These are phyloP conservation scores for Sclerotinia glacialis DNA, from an alignment of 2,329 filamentous ascomycete genomes.

Conservation along the genomic window DNA sequence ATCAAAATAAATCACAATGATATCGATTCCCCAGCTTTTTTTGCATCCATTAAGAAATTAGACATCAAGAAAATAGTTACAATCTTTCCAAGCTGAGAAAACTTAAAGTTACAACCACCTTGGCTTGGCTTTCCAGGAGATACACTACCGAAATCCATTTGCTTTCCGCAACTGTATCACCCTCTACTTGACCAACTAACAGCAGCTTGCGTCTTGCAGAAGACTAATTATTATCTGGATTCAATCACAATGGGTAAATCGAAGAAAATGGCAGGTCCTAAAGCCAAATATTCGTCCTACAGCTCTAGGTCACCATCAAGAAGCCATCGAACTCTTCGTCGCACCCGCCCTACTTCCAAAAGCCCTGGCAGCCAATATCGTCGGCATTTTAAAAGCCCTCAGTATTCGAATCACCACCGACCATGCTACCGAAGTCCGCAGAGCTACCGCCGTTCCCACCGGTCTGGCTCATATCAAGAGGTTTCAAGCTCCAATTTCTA, in stretches of 20 bases:
- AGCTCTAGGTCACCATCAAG: not conserved
- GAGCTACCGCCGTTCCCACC: not conserved
- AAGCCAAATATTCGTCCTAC: not conserved
- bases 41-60: not conserved
- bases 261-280: not conserved
- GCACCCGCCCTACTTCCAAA: not conserved
- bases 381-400: too few species aligned
- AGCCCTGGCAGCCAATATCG: not conserved
- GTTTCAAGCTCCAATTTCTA: not conserved
- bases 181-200: not conserved
- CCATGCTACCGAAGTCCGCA: not conserved
- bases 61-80: not conserved
- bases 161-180: not conserved
- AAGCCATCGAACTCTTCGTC: not conserved
- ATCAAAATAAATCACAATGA: not conserved
- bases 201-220: not conserved
- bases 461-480: not conserved
- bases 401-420: not conserved
- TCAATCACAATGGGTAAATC: not conserved
- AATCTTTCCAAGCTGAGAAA: not conserved
- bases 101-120: not conserved
- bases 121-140: not conserved
- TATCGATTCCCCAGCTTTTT: not conserved
- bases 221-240: not conserved
- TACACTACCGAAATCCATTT: not conserved